Percentiles rank a stretch among this genome's conserved stretches.
Evolutionary conservation across 345 rosid genomes (phyloP).

Genomic region (Bretschneidera sinensis): DNA sequence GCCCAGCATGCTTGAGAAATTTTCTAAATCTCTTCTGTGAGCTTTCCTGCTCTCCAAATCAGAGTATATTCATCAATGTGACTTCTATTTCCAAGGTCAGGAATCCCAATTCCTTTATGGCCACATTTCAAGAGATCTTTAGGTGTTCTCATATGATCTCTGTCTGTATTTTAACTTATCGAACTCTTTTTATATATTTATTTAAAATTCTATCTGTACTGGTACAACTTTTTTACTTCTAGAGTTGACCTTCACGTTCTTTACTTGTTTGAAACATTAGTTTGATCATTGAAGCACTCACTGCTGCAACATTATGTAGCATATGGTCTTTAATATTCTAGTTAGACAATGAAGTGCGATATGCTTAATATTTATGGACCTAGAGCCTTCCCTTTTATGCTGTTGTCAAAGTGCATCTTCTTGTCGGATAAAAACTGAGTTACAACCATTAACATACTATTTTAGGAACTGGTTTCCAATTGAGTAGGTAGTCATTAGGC

Average conservation of each 20-base stretch:
- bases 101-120: conserved; percentile 7
- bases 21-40: conserved; percentile 93
- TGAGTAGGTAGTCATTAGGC: conserved; percentile 5
- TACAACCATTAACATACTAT: no score
- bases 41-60: conserved; percentile 93
- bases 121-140: conserved; percentile 2
- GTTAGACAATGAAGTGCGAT: neutral
- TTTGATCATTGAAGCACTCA: neutral
- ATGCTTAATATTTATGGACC: neutral
- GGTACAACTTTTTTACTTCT: no score
- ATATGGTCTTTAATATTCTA: conserved; percentile 3
- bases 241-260: no score
- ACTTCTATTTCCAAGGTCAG: conserved; percentile 71
- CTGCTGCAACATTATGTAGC: neutral
- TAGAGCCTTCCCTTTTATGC: no score
- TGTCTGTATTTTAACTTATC: no score
- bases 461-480: conserved; percentile 2
- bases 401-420: no score
- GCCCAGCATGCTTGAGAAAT: conserved; percentile 96
- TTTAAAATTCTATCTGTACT: no score
- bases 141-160: neutral
- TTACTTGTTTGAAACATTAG: neutral
- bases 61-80: conserved; percentile 86
- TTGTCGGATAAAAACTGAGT: no score
- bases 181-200: no score